phyloP scores from a whole-genome alignment of 2,329 filamentous ascomycete species.

The Clonostachys rosea region DNA sequence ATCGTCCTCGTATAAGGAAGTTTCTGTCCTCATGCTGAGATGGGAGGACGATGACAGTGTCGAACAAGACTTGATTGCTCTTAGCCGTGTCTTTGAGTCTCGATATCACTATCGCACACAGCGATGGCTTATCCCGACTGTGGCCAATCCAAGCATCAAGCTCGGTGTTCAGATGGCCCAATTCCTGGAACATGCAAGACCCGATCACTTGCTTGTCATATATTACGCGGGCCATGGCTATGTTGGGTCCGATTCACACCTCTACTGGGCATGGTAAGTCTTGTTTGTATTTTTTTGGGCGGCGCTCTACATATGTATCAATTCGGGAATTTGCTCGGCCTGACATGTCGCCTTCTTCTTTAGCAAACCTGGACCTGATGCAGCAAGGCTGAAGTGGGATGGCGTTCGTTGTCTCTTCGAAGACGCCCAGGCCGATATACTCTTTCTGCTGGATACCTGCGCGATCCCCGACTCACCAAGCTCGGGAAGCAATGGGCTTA shows the following conservation, averaged over 20 bases:
- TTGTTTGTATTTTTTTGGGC: not conserved
- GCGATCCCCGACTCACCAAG: constrained; percentile 45
- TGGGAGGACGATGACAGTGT: constrained; percentile 57
- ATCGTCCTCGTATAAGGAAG: constrained; percentile 49
- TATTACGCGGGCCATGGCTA: constrained; percentile 62
- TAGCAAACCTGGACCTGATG: constrained; percentile 53
- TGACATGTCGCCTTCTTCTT: constrained; percentile 1
- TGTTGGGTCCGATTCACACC: constrained; percentile 51
- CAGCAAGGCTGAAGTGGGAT: constrained; percentile 60
- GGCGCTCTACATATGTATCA: constrained; percentile 8
- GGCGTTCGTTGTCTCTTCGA: constrained; percentile 59
- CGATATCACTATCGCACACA: constrained; percentile 58
- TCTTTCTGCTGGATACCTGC: constrained; percentile 60
- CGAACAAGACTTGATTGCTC: constrained; percentile 45
- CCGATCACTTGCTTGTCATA: constrained; percentile 58
- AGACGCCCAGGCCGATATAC: constrained; percentile 57
- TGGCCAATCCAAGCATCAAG: constrained; percentile 55
- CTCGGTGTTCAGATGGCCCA: constrained; percentile 55
- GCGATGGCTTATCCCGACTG: constrained; percentile 56
- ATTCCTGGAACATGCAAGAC: constrained; percentile 52
- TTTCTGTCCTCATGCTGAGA: constrained; percentile 55
- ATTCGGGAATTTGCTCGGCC: not conserved
- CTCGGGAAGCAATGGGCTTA: constrained; percentile 48
- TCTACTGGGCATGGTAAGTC: constrained; percentile 63
- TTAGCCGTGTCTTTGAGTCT: constrained; percentile 55